Evolutionary conservation across 371 early-diverging fungal genomes (phyloP).

Genomic region (Apophysomyces elegans): DNA sequence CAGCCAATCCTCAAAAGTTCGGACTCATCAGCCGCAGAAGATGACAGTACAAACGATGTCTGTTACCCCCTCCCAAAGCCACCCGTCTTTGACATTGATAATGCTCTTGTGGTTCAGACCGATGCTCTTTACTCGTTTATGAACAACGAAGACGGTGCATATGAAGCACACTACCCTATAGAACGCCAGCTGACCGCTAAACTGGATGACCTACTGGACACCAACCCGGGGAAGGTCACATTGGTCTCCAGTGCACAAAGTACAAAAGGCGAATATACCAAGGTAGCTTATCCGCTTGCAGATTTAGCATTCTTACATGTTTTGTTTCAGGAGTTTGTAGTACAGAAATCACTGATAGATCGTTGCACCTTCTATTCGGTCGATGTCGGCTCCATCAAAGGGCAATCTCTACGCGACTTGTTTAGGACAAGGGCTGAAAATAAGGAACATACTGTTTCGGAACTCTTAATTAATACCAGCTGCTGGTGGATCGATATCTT

Average conservation of each 20-base stretch:
- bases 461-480: constrained; percentile 48
- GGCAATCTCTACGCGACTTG: constrained; percentile 52
- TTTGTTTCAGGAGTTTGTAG: not conserved
- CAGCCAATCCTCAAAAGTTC: not conserved
- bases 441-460: constrained; percentile 25
- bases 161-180: constrained; percentile 3
- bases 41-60: not conserved
- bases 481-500: constrained; percentile 92
- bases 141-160: not conserved
- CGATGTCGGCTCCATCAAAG: constrained; percentile 55
- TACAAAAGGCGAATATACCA: not conserved
- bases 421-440: constrained; percentile 15
- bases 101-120: not conserved
- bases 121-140: constrained; percentile 5
- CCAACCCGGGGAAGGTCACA: not conserved
- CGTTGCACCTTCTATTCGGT: constrained; percentile 66
- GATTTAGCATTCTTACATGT: not conserved
- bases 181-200: constrained; percentile 27
- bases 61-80: constrained; percentile 1
- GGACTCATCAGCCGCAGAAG: not conserved
- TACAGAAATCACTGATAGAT: constrained; percentile 26
- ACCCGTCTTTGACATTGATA: not conserved
- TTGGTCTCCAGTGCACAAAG: not conserved
- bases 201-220: constrained; percentile 28
- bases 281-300: not conserved